Conservation (phyloP, 2,329 filamentous ascomycete genomes). For the Aspergillus tanneri region DNA sequence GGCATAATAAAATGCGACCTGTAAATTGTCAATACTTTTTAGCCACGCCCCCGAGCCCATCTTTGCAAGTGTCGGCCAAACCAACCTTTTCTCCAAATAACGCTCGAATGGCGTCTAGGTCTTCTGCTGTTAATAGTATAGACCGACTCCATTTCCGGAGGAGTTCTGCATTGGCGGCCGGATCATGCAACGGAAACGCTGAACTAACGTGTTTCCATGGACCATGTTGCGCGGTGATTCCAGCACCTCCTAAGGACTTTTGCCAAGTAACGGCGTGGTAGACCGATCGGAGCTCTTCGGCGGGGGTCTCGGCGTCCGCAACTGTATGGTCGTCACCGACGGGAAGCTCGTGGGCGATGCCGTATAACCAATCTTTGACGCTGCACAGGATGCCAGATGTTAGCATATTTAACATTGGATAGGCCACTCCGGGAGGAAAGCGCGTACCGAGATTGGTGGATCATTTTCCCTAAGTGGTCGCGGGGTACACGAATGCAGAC, state of each 20-base stretch:
- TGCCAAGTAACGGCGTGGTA: slow-evolving; percentile 80
- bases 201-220: slow-evolving; percentile 66
- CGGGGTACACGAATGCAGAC: slow-evolving; percentile 81
- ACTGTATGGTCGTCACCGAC: slow-evolving; percentile 67
- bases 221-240: slow-evolving; percentile 65
- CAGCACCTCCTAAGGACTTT: slow-evolving; percentile 72
- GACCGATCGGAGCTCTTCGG: slow-evolving; percentile 82
- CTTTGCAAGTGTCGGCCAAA: background rate
- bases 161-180: slow-evolving; percentile 71
- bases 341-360: slow-evolving; percentile 75
- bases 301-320: slow-evolving; percentile 79
- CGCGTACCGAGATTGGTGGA: slow-evolving; percentile 72
- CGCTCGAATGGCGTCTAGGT: slow-evolving; percentile 73
- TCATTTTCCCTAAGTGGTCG: slow-evolving; percentile 71
- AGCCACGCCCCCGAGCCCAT: background rate
- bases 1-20: slow-evolving; percentile 92
- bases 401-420: too few species aligned
- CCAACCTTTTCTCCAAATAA: slow-evolving; percentile 69
- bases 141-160: slow-evolving; percentile 69
- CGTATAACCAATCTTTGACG: slow-evolving; percentile 91
- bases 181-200: slow-evolving; percentile 73
- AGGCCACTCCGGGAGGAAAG: too few species aligned
- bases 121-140: slow-evolving; percentile 62
- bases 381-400: slow-evolving; percentile 50
- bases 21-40: background rate